Evolutionary conservation across 2,329 filamentous ascomycete genomes (phyloP).

Genomic region (Thielaviopsis euricoi): DNA sequence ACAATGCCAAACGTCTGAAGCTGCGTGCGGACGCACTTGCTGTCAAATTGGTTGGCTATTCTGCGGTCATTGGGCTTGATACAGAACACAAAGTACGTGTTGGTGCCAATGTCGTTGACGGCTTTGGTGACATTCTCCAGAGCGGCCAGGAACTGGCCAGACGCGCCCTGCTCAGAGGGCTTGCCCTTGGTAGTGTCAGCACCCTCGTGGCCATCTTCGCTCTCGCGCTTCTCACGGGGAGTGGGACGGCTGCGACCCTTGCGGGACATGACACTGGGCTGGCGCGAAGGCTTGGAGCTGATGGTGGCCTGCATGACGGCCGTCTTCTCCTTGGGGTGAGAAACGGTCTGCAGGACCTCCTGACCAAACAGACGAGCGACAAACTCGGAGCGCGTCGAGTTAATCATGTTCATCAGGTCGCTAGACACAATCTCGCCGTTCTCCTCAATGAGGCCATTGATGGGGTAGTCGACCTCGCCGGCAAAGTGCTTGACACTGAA

Average conservation of each 20-base stretch:
- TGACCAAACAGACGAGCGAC: constrained; percentile 88
- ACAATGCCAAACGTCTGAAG: constrained; percentile 92
- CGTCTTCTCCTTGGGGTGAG: constrained; percentile 79
- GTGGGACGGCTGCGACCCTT: constrained; percentile 31
- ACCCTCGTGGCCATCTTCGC: constrained; percentile 29
- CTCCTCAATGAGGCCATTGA: constrained; percentile 77
- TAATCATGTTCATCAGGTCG: constrained; percentile 88
- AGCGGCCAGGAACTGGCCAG: constrained; percentile 78
- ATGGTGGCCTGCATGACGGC: constrained; percentile 94
- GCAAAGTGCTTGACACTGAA: constrained; percentile 95
- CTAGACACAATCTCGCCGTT: constrained; percentile 93
- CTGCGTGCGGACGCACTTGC: constrained; percentile 90
- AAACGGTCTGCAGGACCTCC: constrained; percentile 77
- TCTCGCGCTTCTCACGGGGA: constrained; percentile 20
- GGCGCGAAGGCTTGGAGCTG: constrained; percentile 83
- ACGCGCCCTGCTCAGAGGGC: constrained; percentile 63
- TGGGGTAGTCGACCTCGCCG: constrained; percentile 86
- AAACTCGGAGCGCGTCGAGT: constrained; percentile 74
- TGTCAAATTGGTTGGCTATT: constrained; percentile 97
- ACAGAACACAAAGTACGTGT: constrained; percentile 93
- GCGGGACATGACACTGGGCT: constrained; percentile 79
- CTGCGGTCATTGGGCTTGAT: constrained; percentile 92
- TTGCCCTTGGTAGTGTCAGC: constrained; percentile 26
- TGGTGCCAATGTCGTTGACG: constrained; percentile 64
- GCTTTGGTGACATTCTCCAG: constrained; percentile 85